Base-by-base conservation (phyloP, 306 rosid species). In the Alnus rubra region DNA sequence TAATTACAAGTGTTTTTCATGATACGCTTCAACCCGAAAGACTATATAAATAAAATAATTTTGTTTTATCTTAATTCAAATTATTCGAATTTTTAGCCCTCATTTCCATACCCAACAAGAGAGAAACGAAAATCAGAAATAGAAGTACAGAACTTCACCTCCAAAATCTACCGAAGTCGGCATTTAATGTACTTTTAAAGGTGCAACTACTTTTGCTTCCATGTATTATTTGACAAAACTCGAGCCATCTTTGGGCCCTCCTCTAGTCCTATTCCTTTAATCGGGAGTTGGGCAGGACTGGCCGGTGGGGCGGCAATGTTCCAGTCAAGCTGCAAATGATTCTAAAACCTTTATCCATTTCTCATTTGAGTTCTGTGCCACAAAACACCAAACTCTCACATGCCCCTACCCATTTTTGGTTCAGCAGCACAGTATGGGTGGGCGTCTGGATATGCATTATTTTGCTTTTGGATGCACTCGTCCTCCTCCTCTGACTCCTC, bases 321-420 rank as follows among this genome's bases (percentile, higher is more conserved):
- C 64, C 14, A 78, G 15, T 69, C 79, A 78, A 50, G 65, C 54
- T 73, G 69, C 69, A 64, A 16, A 53, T 44, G 59, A 63, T 31
- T 54, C 75, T 54, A 2, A 9, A 47, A 31, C 74, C 60, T 31
- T 33, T 11, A 28, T 31, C 31, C 31, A 47, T 19, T 49, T 69
- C 28, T 23, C 28, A 33, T 33, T 33, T 2, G 2, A 33, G 1
- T 33, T 33, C 2, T 49, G 78, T 53, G 74, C 65, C 63, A 45
- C 53, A 37, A 39, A 12, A 23, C 78, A 33, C 55, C 63, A 18
- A 39, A 16, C 54, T 35, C 75, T 55, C 79, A 82, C 76, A 67
- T 73, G 85, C 37, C 73, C 39, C 48, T 2, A 49, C 59, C 28
- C 28, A 59, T 28, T 9, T 9, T 28, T 59, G 65, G 7, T 59